Base-by-base conservation (phyloP, 352 stramenopile genomes). In the Phytopythium sindhum region DNA sequence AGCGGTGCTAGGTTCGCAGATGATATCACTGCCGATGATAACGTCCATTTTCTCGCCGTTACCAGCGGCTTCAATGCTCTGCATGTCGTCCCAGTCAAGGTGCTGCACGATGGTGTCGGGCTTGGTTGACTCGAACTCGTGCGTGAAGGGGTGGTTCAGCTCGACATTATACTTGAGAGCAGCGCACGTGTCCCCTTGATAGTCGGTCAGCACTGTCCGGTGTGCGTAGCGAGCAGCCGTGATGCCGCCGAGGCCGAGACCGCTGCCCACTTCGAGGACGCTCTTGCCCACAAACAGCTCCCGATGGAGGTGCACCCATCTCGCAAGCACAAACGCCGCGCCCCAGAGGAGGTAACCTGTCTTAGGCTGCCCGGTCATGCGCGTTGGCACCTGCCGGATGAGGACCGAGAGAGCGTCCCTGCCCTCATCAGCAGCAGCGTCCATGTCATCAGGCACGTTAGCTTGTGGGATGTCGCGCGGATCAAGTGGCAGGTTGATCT, bases 301-400 rank as follows among this genome's bases (percentile, higher is more conserved):
- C 19, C 87, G 84, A 42, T 92, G 80, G 28, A 89, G 69, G 59
- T 96, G 85, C 42, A 94, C 78, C 85, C 85, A 96, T 6, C 87
- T 82, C 11, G 84, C 84, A 7, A 96, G 72, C 17, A 96, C 82
- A 48, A 91, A 88, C 0, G 87, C 81, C 1, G 87, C 87, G 10
- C 87, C 87, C 87, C 87, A 96, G 28, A 96, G 69, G 10, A 93
- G 60, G 59, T 96, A 96, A 4, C 87, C 87, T 1, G 87, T 96
- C 70, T 96, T 96, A 5, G 84, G 78, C 45, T 96, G 87, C 0
- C 87, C 85, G 12, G 83, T 96, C 87, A 96, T 96, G 29, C 87
- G 85, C 31, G 69, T 89, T 9, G 78, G 82, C 2, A 96, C 84
- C 52, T 93, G 85, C 31, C 85, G 84, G 61, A 96, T 90, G 33